Evolutionary conservation across 2,329 filamentous ascomycete species (phyloP), one percentile per base, ranked within the genome.

Genomic region (Cordyceps fumosorosea): DNA sequence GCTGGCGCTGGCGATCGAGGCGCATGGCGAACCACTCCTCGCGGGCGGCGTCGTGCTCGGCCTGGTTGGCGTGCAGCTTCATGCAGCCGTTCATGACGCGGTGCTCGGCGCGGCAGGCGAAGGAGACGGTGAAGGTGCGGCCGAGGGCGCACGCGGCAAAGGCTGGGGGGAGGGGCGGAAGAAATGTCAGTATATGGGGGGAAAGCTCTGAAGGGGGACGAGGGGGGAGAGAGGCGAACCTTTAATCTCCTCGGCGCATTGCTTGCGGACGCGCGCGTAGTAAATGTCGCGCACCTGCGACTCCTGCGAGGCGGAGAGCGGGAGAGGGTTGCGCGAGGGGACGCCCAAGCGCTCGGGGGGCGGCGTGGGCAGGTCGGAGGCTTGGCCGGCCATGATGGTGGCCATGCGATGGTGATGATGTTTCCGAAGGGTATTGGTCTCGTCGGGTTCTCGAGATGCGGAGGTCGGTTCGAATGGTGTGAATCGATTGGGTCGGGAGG

Each of bases 61-160:
- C 86, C 66, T 87, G 89, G 66, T 90, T 96, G 61, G 93, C 93
- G 77, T 96, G 89, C 62, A 82, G 76, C 68, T 93, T 82, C 92
- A 99, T 97, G 79, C 95, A 99, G 65, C 80, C 82, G 78, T 99
- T 99, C 95, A 99, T 99, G 42, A 83, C 81, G 65, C 88, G 86
- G 70, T 92, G 89, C 71, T 93, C 83, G 55, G 82, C 77, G 60
- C 91, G 88, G 79, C 95, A 99, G 59, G 87, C 84, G 80, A 95
- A 97, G 14, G 92, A 89, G 63, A 95, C 89, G 62, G 88, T 92
- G 69, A 98, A 85, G 6, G 93, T 98, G 66, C 91, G 89, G 72
- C 89, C 88, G 56, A 88, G 82, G 59, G 93, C 93, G 81, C 95
- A 99, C 67, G 89, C 87, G 63, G 95, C 95, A 74, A 99, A 99